Evolutionary conservation across 805 yeast genomes (phyloP), one percentile per base, ranked within the genome.

Genomic region (Kuraishia molischiana): DNA sequence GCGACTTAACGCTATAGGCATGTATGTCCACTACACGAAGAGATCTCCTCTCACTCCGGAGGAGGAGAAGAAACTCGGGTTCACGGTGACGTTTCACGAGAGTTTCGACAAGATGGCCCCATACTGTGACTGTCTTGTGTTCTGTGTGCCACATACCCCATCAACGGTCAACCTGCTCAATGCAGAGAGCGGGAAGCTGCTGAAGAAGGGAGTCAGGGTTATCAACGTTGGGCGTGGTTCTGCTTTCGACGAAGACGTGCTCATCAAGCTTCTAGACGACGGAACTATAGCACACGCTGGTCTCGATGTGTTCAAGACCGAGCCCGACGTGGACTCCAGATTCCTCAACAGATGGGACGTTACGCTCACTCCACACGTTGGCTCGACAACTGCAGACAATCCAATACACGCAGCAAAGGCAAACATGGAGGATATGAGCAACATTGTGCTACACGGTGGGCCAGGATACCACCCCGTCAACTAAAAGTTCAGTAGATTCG

Each of bases 181-280:
- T 46, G 50, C 49, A 19, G 50, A 59, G 2, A 55, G 73, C 8
- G 58, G 77, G 15, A 52, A 54, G 6, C 38, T 48, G 11, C 57
- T 68, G 38, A 48, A 55, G 30, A 55, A 54, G 28, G 72, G 72
- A 4, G 52, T 66, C 28, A 61, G 74, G 39, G 49, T 79, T 24
- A 67, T 78, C 44, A 78, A 77, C 51, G 66, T 76, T 19, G 84
- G 85, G 3, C 59, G 85, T 41, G 85, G 84, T 2, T 47, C 59
- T 5, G 63, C 75, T 13, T 51, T 77, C 33, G 78, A 74, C 42
- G 74, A 72, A 46, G 57, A 63, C 9, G 74, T 72, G 1, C 56
- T 77, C 19, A 65, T 71, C 8, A 54, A 58, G 11, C 67, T 67
- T 1, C 64, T 74, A 38, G 54, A 63, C 36, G 34, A 51, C 5